Percentiles rank a stretch among this genome's conserved stretches.
phyloP scores from a whole-genome alignment of 805 yeast species.

The Candida verbasci region DNA sequence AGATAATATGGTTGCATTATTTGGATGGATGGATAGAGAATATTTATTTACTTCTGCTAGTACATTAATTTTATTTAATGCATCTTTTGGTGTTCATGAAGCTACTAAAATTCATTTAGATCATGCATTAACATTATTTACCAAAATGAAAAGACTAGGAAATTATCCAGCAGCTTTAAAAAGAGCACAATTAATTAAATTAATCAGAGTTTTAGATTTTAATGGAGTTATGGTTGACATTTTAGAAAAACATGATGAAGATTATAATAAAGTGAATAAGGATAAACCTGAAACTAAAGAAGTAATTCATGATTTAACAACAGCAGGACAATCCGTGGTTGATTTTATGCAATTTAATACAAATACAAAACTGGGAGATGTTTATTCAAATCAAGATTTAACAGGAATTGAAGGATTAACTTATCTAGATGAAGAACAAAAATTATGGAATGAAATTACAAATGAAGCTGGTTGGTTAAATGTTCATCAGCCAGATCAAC shows the following conservation, averaged over 20 bases:
- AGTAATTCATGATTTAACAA: constrained; percentile 3
- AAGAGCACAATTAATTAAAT: constrained; percentile 63
- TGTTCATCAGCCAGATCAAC: constrained; percentile 13
- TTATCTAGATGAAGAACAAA: constrained; percentile 38
- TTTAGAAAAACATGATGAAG: constrained; percentile 55
- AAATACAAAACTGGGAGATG: constrained; percentile 17
- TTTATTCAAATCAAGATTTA: constrained; percentile 33
- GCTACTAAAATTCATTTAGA: constrained; percentile 69
- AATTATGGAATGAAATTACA: constrained; percentile 75
- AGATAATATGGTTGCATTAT: constrained; percentile 77
- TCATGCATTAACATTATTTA: constrained; percentile 65
- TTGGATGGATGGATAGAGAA: constrained; percentile 86
- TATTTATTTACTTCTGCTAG: constrained; percentile 74
- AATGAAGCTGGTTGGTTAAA: constrained; percentile 73
- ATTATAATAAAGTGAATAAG: constrained; percentile 9
- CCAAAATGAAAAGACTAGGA: constrained; percentile 72
- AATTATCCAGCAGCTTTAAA: constrained; percentile 77
- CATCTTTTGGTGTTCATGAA: constrained; percentile 78
- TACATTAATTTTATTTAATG: constrained; percentile 66
- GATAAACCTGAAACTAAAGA: background rate
- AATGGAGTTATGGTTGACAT: constrained; percentile 59
- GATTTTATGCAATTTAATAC: constrained; percentile 20
- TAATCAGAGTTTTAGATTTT: constrained; percentile 64
- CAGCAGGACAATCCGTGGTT: constrained; percentile 13
- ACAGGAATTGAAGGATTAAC: constrained; percentile 42